Evolutionary conservation across 2,329 filamentous ascomycete genomes (phyloP), one percentile per base, ranked within the genome.

Genomic region (Penicillium expansum): DNA sequence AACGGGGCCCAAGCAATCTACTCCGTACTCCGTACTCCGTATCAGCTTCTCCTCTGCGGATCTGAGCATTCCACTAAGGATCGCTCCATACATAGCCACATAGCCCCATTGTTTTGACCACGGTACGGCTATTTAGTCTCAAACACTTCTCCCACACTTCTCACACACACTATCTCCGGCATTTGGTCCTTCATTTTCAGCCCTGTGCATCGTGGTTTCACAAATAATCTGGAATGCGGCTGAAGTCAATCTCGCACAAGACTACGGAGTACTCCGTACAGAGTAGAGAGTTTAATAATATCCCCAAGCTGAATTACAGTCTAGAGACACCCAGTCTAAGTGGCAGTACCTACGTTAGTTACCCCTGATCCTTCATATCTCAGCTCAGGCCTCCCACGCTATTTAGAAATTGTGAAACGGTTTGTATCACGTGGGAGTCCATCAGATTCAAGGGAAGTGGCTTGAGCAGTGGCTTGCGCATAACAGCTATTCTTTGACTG

Each of bases 361-460:
- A 43, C 37, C 37, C 48, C 37, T 51, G 29, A 33, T 54, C 35
- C 29, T 49, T 39, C 18, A 52, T 32, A 44, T 54, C 32, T 38
- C 42, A 56, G 48, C 54, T 51, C 33, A 43, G 51, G 22, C 55
- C 55, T 33, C 52, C 18, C 41, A 16, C 18, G 50, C 41, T 56
- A 54, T 58, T 58, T 60, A 37, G 16, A 33, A 18, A 55, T 52
- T 29, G 39, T 62, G 61, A 63, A 62, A 63, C 59, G 29, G 29
- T 30, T n/a, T 48, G 33, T 60, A 41, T 63, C 57, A 62, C 59
- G 57, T 60, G 57, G 30, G 29, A 18, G n/a, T 43, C 27, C 24
- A 41, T 43, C 32, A 16, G n/a, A 55, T 42, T 55, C 14, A 30
- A 49, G 24, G 22, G 9, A 13, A 41, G 22, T 14, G 24, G 30